Evolutionary conservation across 225 moss, liverwort and hornwort genomes (phyloP).

Genomic region (Ulota crispa): DNA sequence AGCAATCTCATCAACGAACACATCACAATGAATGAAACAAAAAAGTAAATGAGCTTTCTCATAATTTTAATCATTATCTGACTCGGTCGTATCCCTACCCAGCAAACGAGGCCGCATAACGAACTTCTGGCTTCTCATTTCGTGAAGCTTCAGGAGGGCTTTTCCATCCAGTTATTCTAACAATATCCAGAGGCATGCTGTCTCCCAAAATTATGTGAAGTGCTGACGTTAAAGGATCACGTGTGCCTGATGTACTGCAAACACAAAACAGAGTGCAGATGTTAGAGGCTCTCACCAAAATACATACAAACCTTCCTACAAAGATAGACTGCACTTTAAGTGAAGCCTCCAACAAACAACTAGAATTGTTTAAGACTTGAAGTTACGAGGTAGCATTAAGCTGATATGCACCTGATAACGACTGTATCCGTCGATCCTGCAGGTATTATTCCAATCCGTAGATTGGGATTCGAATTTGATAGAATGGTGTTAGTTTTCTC

Average conservation of each 20-base stretch:
- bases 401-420: conserved; percentile 67
- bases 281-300: conserved; percentile 23
- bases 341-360: neutral
- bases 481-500: conserved; percentile 37
- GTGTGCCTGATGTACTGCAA: conserved; percentile 85
- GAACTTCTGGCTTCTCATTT: conserved; percentile 72
- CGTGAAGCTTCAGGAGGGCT: conserved; percentile 23
- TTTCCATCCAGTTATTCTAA: conserved; percentile 83
- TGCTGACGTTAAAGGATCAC: conserved; percentile 79
- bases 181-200: conserved; percentile 85
- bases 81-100: conserved; percentile 54
- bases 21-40: neutral
- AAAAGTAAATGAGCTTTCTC: conserved; percentile 9
- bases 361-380: neutral
- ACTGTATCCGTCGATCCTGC: conserved; percentile 95
- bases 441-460: conserved; percentile 92
- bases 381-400: neutral
- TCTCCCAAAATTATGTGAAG: conserved; percentile 90
- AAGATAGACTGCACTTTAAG: neutral
- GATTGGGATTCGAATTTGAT: conserved; percentile 51
- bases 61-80: neutral
- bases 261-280: conserved; percentile 8
- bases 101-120: conserved; percentile 97
- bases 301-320: neutral
- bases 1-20: neutral